Base-by-base conservation (phyloP, 495 filamentous ascomycete genomes). In the Friedmanniomyces endolithicus region DNA sequence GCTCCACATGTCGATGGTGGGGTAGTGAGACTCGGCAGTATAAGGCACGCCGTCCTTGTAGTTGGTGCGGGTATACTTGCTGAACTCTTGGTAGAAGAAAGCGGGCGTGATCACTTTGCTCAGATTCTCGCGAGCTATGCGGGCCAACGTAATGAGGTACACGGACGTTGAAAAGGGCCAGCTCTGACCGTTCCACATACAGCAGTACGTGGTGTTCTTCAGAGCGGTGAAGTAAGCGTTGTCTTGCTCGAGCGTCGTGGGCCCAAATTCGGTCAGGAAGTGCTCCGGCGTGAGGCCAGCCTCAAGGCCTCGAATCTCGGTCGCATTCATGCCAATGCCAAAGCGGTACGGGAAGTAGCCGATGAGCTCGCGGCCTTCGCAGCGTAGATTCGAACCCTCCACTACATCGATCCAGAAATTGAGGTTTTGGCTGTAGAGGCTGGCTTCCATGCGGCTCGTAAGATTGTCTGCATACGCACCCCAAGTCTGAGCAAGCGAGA, bases 341-440 rank as follows among this genome's bases (percentile, higher is more conserved):
- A 74, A 72, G 2, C 72, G 65, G 53, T 69, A 63, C 11, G 72
- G 72, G 35, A 66, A 74, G 22, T 69, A 58, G 4, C 72, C 72
- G n/a, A 74, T 70, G 39, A 71, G 65, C 35, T 74, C 65, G 8
- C 71, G 58, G 23, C 72, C 72, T 22, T 65, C 59, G 44, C 69
- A 63, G 4, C 59, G 67, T 12, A 67, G 62, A 23, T 72, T 60
- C 49, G 68, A 68, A 27, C 66, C 67, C 31, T 69, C 66, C 14
- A 73, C 68, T 24, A 72, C 64, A 51, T 74, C 72, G 60, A 72
- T 71, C 50, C 72, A 75, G 54, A 74, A 74, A 27, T 72, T 53
- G 24, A 72, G 67, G 35, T 69, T 65, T 8, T 68, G 56, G 49
- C 66, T 67, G 64, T 71, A 75, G 51, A 74, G 55, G 22, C 57